Evolutionary conservation across 352 stramenopile species (phyloP), one percentile per base, ranked within the genome.

Genomic region (Pilasporangium apinafurcum): DNA sequence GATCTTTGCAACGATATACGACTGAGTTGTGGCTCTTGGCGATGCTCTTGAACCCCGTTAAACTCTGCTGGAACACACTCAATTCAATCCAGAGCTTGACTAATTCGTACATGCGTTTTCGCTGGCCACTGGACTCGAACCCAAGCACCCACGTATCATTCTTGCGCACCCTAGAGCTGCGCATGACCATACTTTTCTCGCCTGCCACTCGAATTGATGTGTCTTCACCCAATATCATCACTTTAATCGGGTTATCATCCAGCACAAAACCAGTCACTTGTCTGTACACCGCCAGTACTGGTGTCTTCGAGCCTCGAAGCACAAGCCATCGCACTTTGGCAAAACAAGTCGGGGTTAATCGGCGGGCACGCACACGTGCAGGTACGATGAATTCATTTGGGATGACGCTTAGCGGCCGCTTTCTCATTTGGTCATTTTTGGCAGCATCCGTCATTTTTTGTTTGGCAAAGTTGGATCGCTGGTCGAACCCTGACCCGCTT

Each of bases 71-170:
- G 26, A 86, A 75, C 22, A 51, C 32, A 10, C 65, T 56, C 13
- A 86, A 57, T 14, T 74, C 68, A 48, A 83, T 77, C 74, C 70
- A 83, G 18, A 40, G 58, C 36, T 64, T 68, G 47, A 86, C 28
- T 8, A 65, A 62, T 38, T 80, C 70, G 49, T 70, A 65, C 42
- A 82, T 70, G 27, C 62, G 53, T 46, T 60, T 53, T 7, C 70
- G 55, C 36, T 83, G 59, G 9, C 51, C 55, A 27, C 51, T 47
- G 4, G 70, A 65, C 35, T 73, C 59, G 31, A 86, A 84, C 22
- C 53, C 38, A 35, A 86, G 46, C 8, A 48, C 58, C 53, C 75
- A 65, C 45, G 68, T 79, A 45, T 83, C 73, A 37, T 75, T 74
- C 29, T 56, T 61, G 16, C 65, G 65, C 31, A 81, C 65, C 22